Evolutionary conservation across 2,329 filamentous ascomycete genomes (phyloP), one percentile per base, ranked within the genome.

Genomic region (Conoideocrella luteorostrata): DNA sequence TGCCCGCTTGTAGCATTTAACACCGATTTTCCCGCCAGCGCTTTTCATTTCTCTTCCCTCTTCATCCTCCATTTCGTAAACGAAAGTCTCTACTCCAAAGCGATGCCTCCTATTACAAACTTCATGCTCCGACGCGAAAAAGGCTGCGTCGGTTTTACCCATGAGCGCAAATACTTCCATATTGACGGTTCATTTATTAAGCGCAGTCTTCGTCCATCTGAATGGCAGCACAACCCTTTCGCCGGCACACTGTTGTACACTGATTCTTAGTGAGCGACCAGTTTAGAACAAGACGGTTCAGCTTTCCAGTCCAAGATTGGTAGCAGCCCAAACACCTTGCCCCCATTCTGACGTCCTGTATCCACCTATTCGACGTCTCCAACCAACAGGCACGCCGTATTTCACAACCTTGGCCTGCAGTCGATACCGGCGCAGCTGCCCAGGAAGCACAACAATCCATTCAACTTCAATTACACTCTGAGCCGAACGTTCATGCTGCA

Each of bases 401-500:
- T 37, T 33, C 5, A 35, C 11, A 10, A 11, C 13, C 13, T 21
- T 10, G 7, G 30, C 18, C 30, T 33, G 15, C 30, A 33, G n/a
- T 28, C 37, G 22, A 29, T 24, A 39, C 21, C 34, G n/a, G n/a
- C n/a, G n/a, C n/a, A n/a, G n/a, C n/a, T n/a, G n/a, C n/a, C n/a
- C n/a, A n/a, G n/a, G n/a, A n/a, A n/a, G n/a, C n/a, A n/a, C n/a
- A n/a, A n/a, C n/a, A n/a, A n/a, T n/a, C 18, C 57, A 58, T 59
- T 66, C 44, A 60, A 65, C 44, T 56, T 69, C 30, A 51, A 57
- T 3, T 81, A 82, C 54, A 62, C 80, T 18, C 56, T 61, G 37
- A 67, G 74, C 46, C 64, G 62, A 7, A 67, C 68, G 1, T 78
- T 82, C 52, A 67, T 72, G 47, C 64, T 80, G 39, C 75, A 79